Base-by-base conservation (phyloP, 768 basidiomycete genomes). In the Kwoniella pini region DNA sequence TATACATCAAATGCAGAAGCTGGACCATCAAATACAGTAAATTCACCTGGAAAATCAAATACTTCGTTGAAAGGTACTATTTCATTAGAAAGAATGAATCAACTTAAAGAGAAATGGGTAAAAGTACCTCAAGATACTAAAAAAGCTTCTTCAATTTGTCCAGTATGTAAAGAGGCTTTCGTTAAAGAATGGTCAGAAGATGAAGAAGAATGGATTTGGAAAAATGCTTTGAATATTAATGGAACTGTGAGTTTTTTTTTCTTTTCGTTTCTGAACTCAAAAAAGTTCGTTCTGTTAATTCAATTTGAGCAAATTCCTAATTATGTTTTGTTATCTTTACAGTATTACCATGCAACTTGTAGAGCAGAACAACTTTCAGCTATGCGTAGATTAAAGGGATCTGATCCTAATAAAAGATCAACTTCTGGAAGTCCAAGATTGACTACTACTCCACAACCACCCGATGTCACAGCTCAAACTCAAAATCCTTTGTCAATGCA, bases 161-260 rank as follows among this genome's bases (percentile, higher is more conserved):
- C 93, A 24, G 90, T 99, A 68, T 99, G 96, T 85, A 96, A 95
- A 82, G 95, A 99, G 79, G 79, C 78, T 57, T 83, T 97, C 78
- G 90, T 91, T 82, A 85, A 87, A 66, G 95, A 96, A 81, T 98
- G 90, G 76, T 79, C 87, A 57, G 92, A 97, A 75, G 94, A 96
- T 48, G 92, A 94, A 62, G 95, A 97, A 80, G 95, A 96, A 62
- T 98, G 94, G 94, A 88, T 96, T 12, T 99, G 92, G 92, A 85
- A 84, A 75, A 95, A 99, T 73, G 91, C 94, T 0, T 82, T 91
- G 19, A 85, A 83, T 78, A 87, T 87, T 62, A 90, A 95, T 65
- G 89, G 88, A 58, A 85, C 84, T 81, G 92, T 92, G 50, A 66
- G 76, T 65, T 4, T 19, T 39, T 6, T 40, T 4, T 43, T 33